Evolutionary conservation across 2,329 filamentous ascomycete species (phyloP), one percentile per base, ranked within the genome.

Genomic region (Coniochaeta pulveracea): DNA sequence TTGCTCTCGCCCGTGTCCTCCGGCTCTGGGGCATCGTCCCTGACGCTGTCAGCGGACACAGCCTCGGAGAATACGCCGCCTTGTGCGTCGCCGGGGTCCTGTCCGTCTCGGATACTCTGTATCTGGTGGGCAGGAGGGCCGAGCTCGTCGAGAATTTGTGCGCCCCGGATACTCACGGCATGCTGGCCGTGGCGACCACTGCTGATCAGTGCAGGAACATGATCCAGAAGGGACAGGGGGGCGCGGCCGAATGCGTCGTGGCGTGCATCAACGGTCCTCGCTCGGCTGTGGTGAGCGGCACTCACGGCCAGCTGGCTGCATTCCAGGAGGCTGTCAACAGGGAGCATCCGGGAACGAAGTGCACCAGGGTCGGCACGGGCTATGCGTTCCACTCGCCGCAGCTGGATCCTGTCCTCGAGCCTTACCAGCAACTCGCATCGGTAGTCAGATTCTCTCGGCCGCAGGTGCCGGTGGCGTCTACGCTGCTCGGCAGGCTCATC

Each of bases 41-140:
- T 34, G 57, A 60, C 28, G 60, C 52, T 9, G 57, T 62, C 6
- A 37, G 61, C 19, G 59, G 59, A 17, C 59, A 60, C 38, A 74
- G 69, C 42, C 56, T 77, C 28, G 72, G 72, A 29, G 72, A 77
- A 46, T 76, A 75, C 43, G 70, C 72, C 30, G 72, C 72, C 31
- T 60, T 76, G 3, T 61, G 71, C 42, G 61, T 70, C 29, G 67
- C 71, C 36, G 72, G 70, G 34, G 69, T 76, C 26, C 57, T 76
- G 28, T 72, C 70, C 10, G 64, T 63, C 15, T 57, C 62, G 36
- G 72, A 76, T 49, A 69, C 72, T 49, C 58, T 81, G 18, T 67
- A 67, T 27, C 54, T 79, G 4, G 71, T 77, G 27, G 72, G 73
- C 9, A 43, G 57, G 31, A 60, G 75, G 41, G 72, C 72, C 11